Percentiles rank a stretch among this genome's conserved stretches.
These are phyloP conservation scores for Theobroma grandiflorum DNA, from an alignment of 441 rosid genomes.

Conservation along the genomic window DNA sequence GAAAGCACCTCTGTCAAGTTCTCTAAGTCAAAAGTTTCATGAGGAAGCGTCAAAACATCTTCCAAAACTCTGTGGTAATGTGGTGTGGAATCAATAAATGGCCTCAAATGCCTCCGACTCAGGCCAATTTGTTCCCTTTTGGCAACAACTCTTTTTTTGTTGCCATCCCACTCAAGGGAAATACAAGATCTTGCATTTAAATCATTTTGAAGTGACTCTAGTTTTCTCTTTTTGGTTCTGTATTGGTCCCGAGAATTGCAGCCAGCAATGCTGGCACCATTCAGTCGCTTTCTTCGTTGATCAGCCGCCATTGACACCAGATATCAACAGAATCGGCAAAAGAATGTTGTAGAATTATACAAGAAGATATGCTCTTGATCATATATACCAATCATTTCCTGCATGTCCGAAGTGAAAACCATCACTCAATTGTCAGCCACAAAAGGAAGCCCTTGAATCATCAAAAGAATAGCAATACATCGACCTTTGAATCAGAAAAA, in stretches of 20 bases:
- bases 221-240: slow-evolving; percentile 73
- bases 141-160: slow-evolving; percentile 67
- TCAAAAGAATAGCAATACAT: slow-evolving; percentile 15
- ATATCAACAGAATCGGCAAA: slow-evolving; percentile 37
- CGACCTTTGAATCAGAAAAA: neutral
- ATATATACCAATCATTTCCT: slow-evolving; percentile 31
- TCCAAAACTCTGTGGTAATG: slow-evolving; percentile 56
- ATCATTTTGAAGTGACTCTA: slow-evolving; percentile 51
- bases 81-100: slow-evolving; percentile 55
- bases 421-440: slow-evolving; percentile 21
- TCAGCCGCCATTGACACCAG: slow-evolving; percentile 80
- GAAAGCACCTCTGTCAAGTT: slow-evolving; percentile 74
- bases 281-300: slow-evolving; percentile 80
- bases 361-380: slow-evolving; percentile 23
- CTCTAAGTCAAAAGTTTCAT: slow-evolving; percentile 75
- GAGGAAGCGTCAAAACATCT: slow-evolving; percentile 71
- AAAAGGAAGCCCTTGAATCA: slow-evolving; percentile 16
- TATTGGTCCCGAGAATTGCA: slow-evolving; percentile 63
- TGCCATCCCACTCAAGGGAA: slow-evolving; percentile 86
- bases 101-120: slow-evolving; percentile 68
- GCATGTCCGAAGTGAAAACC: slow-evolving; percentile 39
- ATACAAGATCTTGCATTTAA: slow-evolving; percentile 67
- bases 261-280: slow-evolving; percentile 64
- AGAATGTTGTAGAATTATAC: slow-evolving; percentile 30
- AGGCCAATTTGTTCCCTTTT: slow-evolving; percentile 89